Evolutionary conservation across 1,284 basidiomycete genomes (phyloP).

Genomic region (Trametes versicolor): DNA sequence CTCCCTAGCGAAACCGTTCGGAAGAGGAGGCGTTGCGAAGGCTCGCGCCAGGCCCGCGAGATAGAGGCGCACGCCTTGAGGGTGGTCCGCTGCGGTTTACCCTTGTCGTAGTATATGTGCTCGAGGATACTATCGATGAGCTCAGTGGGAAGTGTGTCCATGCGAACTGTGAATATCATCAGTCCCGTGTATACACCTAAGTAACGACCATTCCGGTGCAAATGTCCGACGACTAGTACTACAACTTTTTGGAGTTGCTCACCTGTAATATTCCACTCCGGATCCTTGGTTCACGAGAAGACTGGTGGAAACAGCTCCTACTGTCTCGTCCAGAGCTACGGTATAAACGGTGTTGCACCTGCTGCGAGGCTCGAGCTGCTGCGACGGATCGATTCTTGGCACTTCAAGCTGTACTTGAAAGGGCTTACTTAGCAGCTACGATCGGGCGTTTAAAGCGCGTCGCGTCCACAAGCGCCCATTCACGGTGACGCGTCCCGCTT

Average conservation of each 20-base stretch:
- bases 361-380: neutral
- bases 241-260: neutral
- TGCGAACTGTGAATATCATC: neutral
- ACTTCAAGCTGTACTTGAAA: no score
- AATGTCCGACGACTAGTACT: no score
- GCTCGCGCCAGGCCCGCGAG: constrained; percentile 48
- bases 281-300: no score
- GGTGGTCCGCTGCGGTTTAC: constrained; percentile 45
- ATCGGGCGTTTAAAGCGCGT: constrained; percentile 26
- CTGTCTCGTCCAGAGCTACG: no score
- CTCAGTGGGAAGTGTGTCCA: constrained; percentile 46
- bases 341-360: no score
- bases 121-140: constrained; percentile 56
- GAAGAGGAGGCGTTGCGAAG: constrained; percentile 55
- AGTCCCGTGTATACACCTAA: no score
- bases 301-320: no score
- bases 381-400: no score
- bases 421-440: no score
- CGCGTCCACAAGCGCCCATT: constrained; percentile 29
- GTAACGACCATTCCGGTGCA: no score
- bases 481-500: constrained; percentile 35
- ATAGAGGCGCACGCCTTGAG: constrained; percentile 50
- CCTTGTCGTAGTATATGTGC: constrained; percentile 47
- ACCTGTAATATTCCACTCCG: no score
- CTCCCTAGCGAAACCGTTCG: constrained; percentile 36